Evolutionary conservation across 2,329 filamentous ascomycete species (phyloP).

Genomic region (Juglanconis juglandina): DNA sequence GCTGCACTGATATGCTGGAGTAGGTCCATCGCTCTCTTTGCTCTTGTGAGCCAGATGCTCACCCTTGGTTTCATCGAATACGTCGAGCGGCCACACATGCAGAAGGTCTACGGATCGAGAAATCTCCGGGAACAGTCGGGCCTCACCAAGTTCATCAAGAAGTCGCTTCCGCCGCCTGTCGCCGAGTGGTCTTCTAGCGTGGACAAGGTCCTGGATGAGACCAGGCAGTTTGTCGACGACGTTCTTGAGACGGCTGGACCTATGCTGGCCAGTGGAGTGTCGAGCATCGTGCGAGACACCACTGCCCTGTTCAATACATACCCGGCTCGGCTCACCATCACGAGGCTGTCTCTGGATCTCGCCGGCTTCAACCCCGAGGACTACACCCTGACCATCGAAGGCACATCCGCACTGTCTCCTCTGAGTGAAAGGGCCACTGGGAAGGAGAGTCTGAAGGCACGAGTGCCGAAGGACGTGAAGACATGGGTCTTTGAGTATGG

Average conservation of each 20-base stretch:
- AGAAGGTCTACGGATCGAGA: slow-evolving; percentile 82
- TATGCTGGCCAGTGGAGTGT: slow-evolving; percentile 81
- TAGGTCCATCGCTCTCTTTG: slow-evolving; percentile 79
- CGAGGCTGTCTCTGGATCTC: slow-evolving; percentile 73
- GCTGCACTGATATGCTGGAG: slow-evolving; percentile 91
- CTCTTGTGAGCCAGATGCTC: slow-evolving; percentile 78
- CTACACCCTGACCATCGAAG: slow-evolving; percentile 74
- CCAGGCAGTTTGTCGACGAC: slow-evolving; percentile 85
- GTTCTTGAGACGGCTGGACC: slow-evolving; percentile 81
- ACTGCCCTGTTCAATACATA: slow-evolving; percentile 85
- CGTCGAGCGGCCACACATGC: slow-evolving; percentile 95
- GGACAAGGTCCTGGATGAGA: slow-evolving; percentile 82
- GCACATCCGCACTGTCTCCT: slow-evolving; percentile 51
- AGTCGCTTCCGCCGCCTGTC: slow-evolving; percentile 78
- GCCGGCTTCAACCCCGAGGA: slow-evolving; percentile 75
- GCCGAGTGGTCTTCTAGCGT: slow-evolving; percentile 81
- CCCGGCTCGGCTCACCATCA: slow-evolving; percentile 80
- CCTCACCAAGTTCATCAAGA: slow-evolving; percentile 84
- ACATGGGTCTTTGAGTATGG: slow-evolving; percentile 85
- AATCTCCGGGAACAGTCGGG: slow-evolving; percentile 83
- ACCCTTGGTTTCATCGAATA: slow-evolving; percentile 86
- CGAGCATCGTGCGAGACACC: slow-evolving; percentile 83
- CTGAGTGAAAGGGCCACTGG: slow-evolving; percentile 61
- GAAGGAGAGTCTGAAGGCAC: slow-evolving; percentile 69
- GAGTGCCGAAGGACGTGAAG: slow-evolving; percentile 66